These are phyloP conservation scores for Letharia lupina DNA, from an alignment of 495 filamentous ascomycete species.

Conservation along the genomic window DNA sequence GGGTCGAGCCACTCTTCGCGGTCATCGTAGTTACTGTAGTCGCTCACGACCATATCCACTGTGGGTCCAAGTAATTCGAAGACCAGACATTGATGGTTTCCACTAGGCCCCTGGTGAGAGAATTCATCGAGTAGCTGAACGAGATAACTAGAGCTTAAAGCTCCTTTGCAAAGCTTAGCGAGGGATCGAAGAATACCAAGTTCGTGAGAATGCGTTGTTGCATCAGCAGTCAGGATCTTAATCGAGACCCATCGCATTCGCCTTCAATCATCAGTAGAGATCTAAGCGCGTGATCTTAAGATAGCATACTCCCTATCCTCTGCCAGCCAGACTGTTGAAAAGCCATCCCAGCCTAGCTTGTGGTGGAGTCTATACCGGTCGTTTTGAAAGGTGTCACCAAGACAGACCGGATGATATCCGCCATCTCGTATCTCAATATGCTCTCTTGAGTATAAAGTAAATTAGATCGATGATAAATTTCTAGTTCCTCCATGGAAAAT, in stretches of 20 bases:
- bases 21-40: conserved; percentile 23
- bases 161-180: conserved; percentile 2
- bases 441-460: conserved; percentile 5
- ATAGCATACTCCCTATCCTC: conserved; percentile 29
- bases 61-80: conserved; percentile 39
- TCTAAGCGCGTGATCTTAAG: background rate
- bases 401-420: conserved; percentile 39
- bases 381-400: conserved; percentile 34
- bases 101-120: conserved; percentile 35
- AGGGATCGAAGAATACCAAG: conserved; percentile 8
- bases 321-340: conserved; percentile 45
- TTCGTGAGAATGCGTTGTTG: background rate
- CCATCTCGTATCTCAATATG: conserved; percentile 28
- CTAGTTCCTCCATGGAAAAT: background rate
- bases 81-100: conserved; percentile 38
- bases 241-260: conserved; percentile 7
- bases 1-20: conserved; percentile 21
- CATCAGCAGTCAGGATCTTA: conserved; percentile 14
- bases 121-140: conserved; percentile 36
- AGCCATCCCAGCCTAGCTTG: conserved; percentile 42
- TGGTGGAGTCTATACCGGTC: conserved; percentile 39
- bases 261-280: background rate
- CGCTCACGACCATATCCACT: conserved; percentile 6
- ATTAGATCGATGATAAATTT: background rate
- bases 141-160: conserved; percentile 25